Evolutionary conservation across 305 asterid genomes (phyloP).

Genomic region (Fraxinus nigra): DNA sequence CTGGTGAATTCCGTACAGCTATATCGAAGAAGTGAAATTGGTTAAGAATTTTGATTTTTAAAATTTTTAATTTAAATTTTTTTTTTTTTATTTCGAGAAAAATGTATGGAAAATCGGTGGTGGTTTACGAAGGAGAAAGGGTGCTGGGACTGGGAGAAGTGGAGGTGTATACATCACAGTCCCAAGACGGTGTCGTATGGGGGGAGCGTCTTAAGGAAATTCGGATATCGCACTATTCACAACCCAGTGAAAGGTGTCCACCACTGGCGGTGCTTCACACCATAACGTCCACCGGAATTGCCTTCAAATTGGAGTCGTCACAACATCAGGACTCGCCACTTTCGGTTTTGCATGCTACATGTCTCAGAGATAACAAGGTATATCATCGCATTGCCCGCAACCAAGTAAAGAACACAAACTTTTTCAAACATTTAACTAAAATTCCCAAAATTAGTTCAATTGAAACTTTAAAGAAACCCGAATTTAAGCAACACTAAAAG

Average conservation of each 20-base stretch:
- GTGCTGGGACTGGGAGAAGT: slow-evolving; percentile 84
- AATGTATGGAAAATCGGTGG: slow-evolving; percentile 52
- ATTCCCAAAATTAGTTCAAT: not conserved
- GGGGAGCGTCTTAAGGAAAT: slow-evolving; percentile 55
- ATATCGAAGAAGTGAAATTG: slow-evolving; percentile 29
- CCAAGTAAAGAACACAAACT: slow-evolving; percentile 21
- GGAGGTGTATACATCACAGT: slow-evolving; percentile 40
- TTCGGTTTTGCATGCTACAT: slow-evolving; percentile 71
- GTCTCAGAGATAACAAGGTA: slow-evolving; percentile 98
- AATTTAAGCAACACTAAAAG: slow-evolving; percentile 10
- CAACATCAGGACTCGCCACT: slow-evolving; percentile 67
- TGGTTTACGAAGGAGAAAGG: slow-evolving; percentile 68
- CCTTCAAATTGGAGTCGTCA: slow-evolving; percentile 79
- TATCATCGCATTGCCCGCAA: slow-evolving; percentile 36
- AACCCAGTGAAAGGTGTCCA: slow-evolving; percentile 89
- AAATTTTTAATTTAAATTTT: not conserved
- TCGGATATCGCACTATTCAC: slow-evolving; percentile 70
- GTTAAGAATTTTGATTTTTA: slow-evolving; percentile 18
- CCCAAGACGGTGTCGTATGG: slow-evolving; percentile 50
- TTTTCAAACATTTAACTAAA: slow-evolving; percentile 13
- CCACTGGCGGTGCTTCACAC: slow-evolving; percentile 93
- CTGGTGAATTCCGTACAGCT: not conserved
- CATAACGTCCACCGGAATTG: slow-evolving; percentile 48
- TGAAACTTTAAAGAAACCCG: slow-evolving; percentile 16
- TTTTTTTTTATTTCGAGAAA: not conserved